phyloP scores from a whole-genome alignment of 352 stramenopile genomes.

The Aphanomyces cochlioides region DNA sequence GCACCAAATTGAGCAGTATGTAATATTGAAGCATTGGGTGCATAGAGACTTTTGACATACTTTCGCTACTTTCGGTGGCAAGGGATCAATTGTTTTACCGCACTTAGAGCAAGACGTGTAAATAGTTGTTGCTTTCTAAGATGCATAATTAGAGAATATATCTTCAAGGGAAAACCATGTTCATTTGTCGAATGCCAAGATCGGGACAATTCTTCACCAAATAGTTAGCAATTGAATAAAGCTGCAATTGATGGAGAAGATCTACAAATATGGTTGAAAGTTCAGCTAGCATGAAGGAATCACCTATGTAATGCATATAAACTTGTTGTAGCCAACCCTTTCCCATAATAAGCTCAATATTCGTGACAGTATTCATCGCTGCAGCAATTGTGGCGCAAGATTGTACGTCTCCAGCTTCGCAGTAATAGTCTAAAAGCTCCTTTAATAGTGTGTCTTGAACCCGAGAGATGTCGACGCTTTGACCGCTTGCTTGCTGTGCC shows the following conservation, averaged over 20 bases:
- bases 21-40: constrained; percentile 41
- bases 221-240: constrained; percentile 84
- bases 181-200: constrained; percentile 86
- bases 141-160: constrained; percentile 23
- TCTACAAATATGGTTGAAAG: constrained; percentile 34
- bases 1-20: constrained; percentile 84
- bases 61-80: constrained; percentile 20
- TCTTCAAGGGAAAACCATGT: constrained; percentile 53
- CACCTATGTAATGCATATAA: constrained; percentile 84
- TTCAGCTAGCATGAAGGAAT: not conserved
- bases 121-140: constrained; percentile 77
- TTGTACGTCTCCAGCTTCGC: constrained; percentile 81
- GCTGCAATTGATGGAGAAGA: constrained; percentile 78
- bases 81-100: constrained; percentile 39
- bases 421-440: constrained; percentile 84
- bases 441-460: constrained; percentile 75
- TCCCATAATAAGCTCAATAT: constrained; percentile 76
- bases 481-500: not conserved
- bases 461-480: constrained; percentile 41
- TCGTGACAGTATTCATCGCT: constrained; percentile 65
- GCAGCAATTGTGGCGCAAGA: constrained; percentile 74
- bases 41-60: constrained; percentile 28
- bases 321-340: constrained; percentile 86
- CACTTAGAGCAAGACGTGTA: constrained; percentile 57
- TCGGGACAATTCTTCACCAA: constrained; percentile 81